A percentile compares a stretch with the other conserved stretches of the same genome.
These are phyloP conservation scores for Trichoderma koningii DNA, from an alignment of 2,329 filamentous ascomycete species.

Conservation along the genomic window DNA sequence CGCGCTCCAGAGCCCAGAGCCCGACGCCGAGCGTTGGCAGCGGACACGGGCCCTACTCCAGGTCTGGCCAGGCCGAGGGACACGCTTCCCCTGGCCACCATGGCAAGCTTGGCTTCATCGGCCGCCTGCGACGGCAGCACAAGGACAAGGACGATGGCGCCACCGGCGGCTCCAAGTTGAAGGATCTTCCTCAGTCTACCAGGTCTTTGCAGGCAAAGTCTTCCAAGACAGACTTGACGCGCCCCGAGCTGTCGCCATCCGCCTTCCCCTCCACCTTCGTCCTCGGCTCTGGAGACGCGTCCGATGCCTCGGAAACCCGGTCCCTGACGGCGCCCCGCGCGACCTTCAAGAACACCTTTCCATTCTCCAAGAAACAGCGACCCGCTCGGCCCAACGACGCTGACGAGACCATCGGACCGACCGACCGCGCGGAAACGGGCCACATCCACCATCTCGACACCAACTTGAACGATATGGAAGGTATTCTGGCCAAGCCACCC, in stretches of 20 bases:
- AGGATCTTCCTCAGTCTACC: slow-evolving; percentile 54
- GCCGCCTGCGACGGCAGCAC: slow-evolving; percentile 51
- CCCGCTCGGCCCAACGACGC: slow-evolving; percentile 52
- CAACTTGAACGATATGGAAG: slow-evolving; percentile 87
- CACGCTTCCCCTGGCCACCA: slow-evolving; percentile 62
- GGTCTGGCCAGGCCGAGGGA: slow-evolving; percentile 52
- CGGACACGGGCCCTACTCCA: slow-evolving; percentile 50
- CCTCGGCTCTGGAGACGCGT: slow-evolving; percentile 34
- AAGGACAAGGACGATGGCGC: slow-evolving; percentile 57
- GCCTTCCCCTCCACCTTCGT: slow-evolving; percentile 40
- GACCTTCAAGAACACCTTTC: slow-evolving; percentile 64
- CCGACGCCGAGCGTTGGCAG: slow-evolving; percentile 77
- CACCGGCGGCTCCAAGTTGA: slow-evolving; percentile 42
- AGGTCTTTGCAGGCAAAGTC: slow-evolving; percentile 55
- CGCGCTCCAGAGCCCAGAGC: slow-evolving; percentile 68
- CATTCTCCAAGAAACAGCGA: slow-evolving; percentile 60
- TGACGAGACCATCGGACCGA: slow-evolving; percentile 62
- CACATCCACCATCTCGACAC: slow-evolving; percentile 80
- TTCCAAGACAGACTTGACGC: slow-evolving; percentile 51
- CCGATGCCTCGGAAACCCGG: slow-evolving; percentile 38
- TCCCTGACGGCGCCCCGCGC: slow-evolving; percentile 39
- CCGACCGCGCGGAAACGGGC: slow-evolving; percentile 60
- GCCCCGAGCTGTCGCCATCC: slow-evolving; percentile 44
- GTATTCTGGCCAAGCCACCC: slow-evolving; percentile 73
- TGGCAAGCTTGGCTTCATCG: slow-evolving; percentile 54